Base-by-base conservation (phyloP, 2,329 filamentous ascomycete species). In the Colletotrichum chrysophilum region DNA sequence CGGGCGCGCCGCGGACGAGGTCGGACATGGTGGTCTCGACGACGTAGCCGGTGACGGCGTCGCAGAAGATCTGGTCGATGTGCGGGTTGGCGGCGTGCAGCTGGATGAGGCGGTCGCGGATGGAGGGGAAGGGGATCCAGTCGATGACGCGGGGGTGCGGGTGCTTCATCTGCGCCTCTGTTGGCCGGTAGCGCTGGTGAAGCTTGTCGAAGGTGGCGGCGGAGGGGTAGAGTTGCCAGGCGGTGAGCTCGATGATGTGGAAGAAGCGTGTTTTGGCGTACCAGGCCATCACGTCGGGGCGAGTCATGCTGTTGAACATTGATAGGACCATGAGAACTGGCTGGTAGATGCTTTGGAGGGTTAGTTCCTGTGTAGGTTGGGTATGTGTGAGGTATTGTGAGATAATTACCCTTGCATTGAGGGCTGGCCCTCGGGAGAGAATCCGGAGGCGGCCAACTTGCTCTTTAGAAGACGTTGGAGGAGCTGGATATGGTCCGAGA, bases 261-360 rank as follows among this genome's bases (percentile, higher is more conserved):
- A 76, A 83, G 75, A 83, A 83, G 7, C 82, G 78, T 3, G 82
- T 84, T 30, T 83, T 89, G 12, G 86, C 89, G 7, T 84, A 84
- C 81, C 81, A 83, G 1, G 81, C 79, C 78, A 84, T 84, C 36
- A 82, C 82, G 55, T 83, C 83, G 5, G 83, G 83, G 0, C 83
- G 77, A 0, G 82, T 83, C 66, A 84, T 79, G 76, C 82, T 83
- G 71, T 84, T 84, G 74, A 84, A 84, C 76, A 84, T 80, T 24
- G 82, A 79, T 2, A 84, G 70, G 1, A 83, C 80, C 78, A 81
- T 83, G 4, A 79, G 70, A 0, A 83, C 80, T 0, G 80, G 78
- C 52, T 83, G 81, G 7, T 83, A 83, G 1, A 21, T 9, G 6
- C 58, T 62, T 52, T 8, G n/a, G 10, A 4, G 0, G 13, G 60